Base-by-base conservation (phyloP, 371 early-diverging fungal genomes). In the Mucor piriformis region DNA sequence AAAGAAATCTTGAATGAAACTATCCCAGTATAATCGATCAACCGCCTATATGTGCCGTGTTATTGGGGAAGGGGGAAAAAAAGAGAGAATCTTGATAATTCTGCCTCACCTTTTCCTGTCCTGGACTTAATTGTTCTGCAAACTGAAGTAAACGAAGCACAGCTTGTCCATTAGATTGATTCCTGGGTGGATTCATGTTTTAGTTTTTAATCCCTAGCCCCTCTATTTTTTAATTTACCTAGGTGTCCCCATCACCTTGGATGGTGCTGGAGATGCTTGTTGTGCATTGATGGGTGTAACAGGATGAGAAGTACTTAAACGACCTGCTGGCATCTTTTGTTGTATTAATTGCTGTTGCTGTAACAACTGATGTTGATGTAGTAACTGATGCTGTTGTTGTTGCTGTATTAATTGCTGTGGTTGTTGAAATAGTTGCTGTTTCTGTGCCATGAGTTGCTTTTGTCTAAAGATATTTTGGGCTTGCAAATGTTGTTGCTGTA, bases 81-180 rank as follows among this genome's bases (percentile, higher is more conserved):
- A 32, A n/a, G 18, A 40, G 40, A 29, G 12, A 33, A 20, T 53
- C 3, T 12, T 20, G 53, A 48, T 15, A 35, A 42, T 18, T 34
- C 2, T n/a, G n/a, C 20, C 18, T 42, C 29, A 77, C 77, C 62
- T 70, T 64, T 32, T 48, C 62, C 38, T 51, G 62, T 8, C 64
- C 71, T 25, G 78, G 78, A 52, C 61, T 69, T 10, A 77, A 46
- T 47, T 72, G 66, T 42, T 77, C 78, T 46, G 70, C 75, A 64
- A 77, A 73, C 48, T 77, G 75, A 54, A 77, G 54, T 44, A 77
- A 34, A 35, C 75, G 73, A 35, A 77, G 59, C 7, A 77, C 78
- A 32, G 75, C 78, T 32, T 70, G 69, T 20, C 75, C 75, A 47
- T 52, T 67, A 20, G 67, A 48, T 49, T 65, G 69, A 21, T 37